Conservation (phyloP, 2,329 filamentous ascomycete species). For the Fusarium paranaense region DNA sequence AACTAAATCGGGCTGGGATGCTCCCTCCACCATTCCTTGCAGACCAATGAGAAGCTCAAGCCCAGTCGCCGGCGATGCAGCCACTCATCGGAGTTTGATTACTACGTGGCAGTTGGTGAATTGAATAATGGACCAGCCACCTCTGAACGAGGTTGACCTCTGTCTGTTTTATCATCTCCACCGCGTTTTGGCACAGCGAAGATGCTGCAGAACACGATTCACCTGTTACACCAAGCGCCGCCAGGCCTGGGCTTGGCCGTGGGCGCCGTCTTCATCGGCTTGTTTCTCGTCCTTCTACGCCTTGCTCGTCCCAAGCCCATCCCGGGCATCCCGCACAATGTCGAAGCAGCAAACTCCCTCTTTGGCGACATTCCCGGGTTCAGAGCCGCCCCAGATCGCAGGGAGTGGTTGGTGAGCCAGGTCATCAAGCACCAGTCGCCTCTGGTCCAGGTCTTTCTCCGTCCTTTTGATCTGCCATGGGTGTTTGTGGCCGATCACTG, state of each 20-base stretch:
- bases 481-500: conserved; percentile 30
- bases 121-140: not conserved
- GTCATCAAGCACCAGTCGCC: conserved; percentile 24
- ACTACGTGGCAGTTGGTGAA: not conserved
- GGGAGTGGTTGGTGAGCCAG: conserved; percentile 25
- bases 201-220: conserved; percentile 3
- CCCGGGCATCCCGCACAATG: conserved; percentile 26
- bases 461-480: conserved; percentile 23
- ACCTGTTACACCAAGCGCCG: not conserved
- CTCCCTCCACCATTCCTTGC: not conserved
- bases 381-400: not conserved
- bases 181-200: not conserved
- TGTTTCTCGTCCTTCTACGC: not conserved
- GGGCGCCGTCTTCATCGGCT: not conserved
- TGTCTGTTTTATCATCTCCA: not conserved
- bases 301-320: conserved; percentile 25
- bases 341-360: conserved; percentile 21
- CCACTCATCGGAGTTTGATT: not conserved
- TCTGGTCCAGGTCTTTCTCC: conserved; percentile 23
- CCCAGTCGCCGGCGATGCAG: not conserved
- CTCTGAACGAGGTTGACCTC: not conserved
- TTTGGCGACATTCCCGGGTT: conserved; percentile 30
- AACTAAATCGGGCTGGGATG: not conserved
- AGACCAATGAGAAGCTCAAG: not conserved
- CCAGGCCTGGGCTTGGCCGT: not conserved